Percentiles rank a stretch among this genome's conserved stretches.
These are phyloP conservation scores for Ogataea hybrid DNA, from an alignment of 1,139 yeast genomes.

Conservation along the genomic window DNA sequence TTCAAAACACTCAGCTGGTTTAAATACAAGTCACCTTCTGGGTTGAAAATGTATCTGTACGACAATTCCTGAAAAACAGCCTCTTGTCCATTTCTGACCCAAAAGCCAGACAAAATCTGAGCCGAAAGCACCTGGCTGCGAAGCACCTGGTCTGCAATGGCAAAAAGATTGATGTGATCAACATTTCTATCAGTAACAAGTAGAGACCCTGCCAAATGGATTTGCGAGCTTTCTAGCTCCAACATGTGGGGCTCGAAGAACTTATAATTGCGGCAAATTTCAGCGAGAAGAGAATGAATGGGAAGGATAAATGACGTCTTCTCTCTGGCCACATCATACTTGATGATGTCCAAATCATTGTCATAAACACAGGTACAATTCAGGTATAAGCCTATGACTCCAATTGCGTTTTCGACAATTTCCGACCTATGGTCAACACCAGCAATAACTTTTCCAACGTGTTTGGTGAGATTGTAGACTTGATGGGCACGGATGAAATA, in stretches of 20 bases:
- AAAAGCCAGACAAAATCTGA: conserved; percentile 76
- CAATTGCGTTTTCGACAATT: conserved; percentile 28
- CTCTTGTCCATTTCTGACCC: conserved; percentile 75
- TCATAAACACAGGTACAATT: conserved; percentile 15
- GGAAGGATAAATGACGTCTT: conserved; percentile 57
- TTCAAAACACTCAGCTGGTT: conserved; percentile 52
- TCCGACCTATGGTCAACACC: conserved; percentile 24
- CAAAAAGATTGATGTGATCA: conserved; percentile 23
- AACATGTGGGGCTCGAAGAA: conserved; percentile 20
- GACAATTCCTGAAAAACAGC: conserved; percentile 47
- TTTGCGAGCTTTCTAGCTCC: conserved; percentile 9
- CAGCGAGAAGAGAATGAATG: conserved; percentile 51
- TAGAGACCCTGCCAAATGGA: conserved; percentile 5
- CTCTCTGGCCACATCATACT: conserved; percentile 35
- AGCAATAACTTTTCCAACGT: conserved; percentile 39
- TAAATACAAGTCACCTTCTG: conserved; percentile 53
- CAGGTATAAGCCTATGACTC: conserved; percentile 33
- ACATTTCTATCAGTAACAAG: not conserved
- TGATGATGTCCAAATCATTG: conserved; percentile 19
- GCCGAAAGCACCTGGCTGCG: conserved; percentile 66
- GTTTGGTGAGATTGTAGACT: conserved; percentile 44
- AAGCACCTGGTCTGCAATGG: conserved; percentile 54
- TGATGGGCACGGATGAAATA: conserved; percentile 42
- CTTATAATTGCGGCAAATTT: conserved; percentile 38
- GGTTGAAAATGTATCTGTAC: conserved; percentile 46